Base-by-base conservation (phyloP, 2,329 filamentous ascomycete species). In the Cladosporium colombiae region DNA sequence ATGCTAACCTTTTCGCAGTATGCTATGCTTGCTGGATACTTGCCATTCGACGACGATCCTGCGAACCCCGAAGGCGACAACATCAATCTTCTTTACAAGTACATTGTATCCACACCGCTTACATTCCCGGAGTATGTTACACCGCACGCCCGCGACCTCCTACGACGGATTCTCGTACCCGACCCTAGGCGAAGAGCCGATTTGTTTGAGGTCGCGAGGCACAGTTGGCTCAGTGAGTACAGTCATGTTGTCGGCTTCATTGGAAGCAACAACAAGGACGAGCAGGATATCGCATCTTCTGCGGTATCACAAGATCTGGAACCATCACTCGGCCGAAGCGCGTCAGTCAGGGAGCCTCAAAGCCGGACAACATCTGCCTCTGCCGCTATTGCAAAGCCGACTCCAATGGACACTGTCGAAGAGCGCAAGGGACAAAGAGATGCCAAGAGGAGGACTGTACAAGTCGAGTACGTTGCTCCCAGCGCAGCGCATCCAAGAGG, bases 71-170 rank as follows among this genome's bases (percentile, higher is more conserved):
- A 99, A 79, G 95, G 95, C 71, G 95, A 99, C 78, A 99, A 99
- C 77, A 99, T 99, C 82, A 99, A 99, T 77, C 85, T 99, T 13
- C 84, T 99, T 31, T 99, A 99, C 85, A 98, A 98, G 81, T 99
- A 99, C 80, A 99, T 99, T 73, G 94, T 97, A 67, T 96, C 92
- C 64, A 99, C 95, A 1, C 93, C 94, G 40, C 86, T 99, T 50
- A 98, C 94, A 4, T 99, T 99, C 78, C 95, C 95, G 68, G 95
- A 99, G 88, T 98, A 98, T 77, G 95, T 99, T 71, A 97, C 95
- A 8, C 95, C 95, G 8, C 95, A 99, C 78, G 94, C 95, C 25
- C 87, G 95, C 73, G 95, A 99, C 78, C 85, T 99, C 0, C 83
- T 99, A 56, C 89, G 95, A 67, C 89, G 95, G 62, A 99, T 99